Percentiles rank a stretch among this genome's conserved stretches.
phyloP scores from a whole-genome alignment of 2,329 filamentous ascomycete genomes.

The Trichoderma hamatum region DNA sequence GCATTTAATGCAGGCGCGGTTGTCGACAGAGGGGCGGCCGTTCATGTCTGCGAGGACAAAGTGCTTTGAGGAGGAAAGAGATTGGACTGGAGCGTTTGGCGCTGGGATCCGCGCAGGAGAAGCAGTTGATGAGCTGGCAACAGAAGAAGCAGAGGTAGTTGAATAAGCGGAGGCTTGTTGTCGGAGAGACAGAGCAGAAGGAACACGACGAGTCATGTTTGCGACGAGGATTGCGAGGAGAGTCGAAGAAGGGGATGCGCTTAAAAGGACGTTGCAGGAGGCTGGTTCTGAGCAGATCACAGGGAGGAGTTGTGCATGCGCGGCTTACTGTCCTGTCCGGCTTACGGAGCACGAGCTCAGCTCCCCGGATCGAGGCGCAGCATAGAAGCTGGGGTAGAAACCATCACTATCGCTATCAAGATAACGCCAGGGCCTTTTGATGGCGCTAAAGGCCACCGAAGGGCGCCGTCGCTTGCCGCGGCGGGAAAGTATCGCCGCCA shows the following conservation, averaged over 20 bases:
- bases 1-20: conserved; percentile 45
- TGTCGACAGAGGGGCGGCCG: conserved; percentile 39
- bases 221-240: not conserved
- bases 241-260: not conserved
- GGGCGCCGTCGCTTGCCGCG: not conserved
- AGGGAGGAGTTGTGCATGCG: conserved; percentile 1
- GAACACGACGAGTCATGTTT: conserved; percentile 51
- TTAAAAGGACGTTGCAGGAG: conserved; percentile 14
- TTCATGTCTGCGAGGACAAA: conserved; percentile 53
- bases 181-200: conserved; percentile 52
- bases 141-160: conserved; percentile 35
- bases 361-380: conserved; percentile 1
- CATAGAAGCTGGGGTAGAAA: not conserved
- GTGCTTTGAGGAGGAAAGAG: conserved; percentile 41
- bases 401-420: not conserved
- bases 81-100: conserved; percentile 28
- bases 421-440: not conserved
- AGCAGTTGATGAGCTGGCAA: conserved; percentile 31
- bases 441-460: not conserved
- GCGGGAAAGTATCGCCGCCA: not conserved
- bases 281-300: not conserved
- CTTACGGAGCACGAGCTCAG: not conserved
- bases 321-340: not conserved
- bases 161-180: conserved; percentile 37
- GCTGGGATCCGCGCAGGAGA: conserved; percentile 38